Base-by-base conservation (phyloP, 2,329 filamentous ascomycete genomes). In the Alternaria solani region DNA sequence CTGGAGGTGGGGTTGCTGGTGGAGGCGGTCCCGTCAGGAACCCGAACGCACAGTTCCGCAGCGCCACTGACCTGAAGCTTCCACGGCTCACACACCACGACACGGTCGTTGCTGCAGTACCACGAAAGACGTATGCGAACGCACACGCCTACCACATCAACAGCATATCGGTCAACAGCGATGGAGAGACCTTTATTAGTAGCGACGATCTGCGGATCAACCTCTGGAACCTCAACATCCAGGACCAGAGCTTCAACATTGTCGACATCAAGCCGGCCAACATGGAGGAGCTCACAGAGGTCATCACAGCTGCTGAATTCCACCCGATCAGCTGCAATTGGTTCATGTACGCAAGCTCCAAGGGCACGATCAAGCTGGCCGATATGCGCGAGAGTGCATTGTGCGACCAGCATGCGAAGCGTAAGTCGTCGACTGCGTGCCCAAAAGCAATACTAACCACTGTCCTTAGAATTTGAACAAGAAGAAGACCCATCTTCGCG, bases 341-440 rank as follows among this genome's bases (percentile, higher is more conserved):
- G 93, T 98, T 99, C 83, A 99, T 99, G 94, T 99, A 98, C 79
- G 95, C 95, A 71, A 98, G 94, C 80, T 97, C 94, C 61, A 99
- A 99, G 81, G 95, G 95, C 62, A 98, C 95, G 36, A 98, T 99
- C 83, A 99, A 99, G 83, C 85, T 99, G 72, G 95, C 95, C 48
- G 95, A 99, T 75, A 99, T 99, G 95, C 89, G 95, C 73, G 91
- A 97, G 84, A 96, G 93, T 75, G 95, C 95, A 30, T 84, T 99
- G 53, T 99, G 95, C 76, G 95, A 99, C 76, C 89, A 96, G 75
- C 95, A 99, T 76, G 90, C 93, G 18, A 99, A 99, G 82, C 85
- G 95, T 98, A 87, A 72, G 90, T 84, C 42, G n/a, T 53, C n/a
- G 20, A 18, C 12, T 42, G 12, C n/a, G 7, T 12, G 38, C 14